Base-by-base conservation (phyloP, 2,329 filamentous ascomycete species). In the Aphanocladium album region DNA sequence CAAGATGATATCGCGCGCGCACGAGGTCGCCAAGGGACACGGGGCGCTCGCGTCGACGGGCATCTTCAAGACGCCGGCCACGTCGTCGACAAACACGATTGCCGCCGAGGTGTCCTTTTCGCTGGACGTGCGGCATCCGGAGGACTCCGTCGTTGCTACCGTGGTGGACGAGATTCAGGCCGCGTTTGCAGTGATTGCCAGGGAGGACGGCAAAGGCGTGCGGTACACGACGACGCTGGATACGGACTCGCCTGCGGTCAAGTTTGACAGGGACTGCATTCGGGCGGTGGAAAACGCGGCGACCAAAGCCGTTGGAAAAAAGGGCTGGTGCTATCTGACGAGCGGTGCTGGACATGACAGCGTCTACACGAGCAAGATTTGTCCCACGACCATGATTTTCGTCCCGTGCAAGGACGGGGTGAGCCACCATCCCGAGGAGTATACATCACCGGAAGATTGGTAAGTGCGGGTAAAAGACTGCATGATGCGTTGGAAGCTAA, bases 11-110 rank as follows among this genome's bases (percentile, higher is more conserved):
- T 66, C 65, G 2, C 64, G 66, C 1, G 67, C 68, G 8, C 69
- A 72, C 62, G 51, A 49, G 3, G 63, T 72, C 7, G 72, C 71
- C 5, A 68, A 68, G 47, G 56, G 60, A 4, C 57, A 63, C 5
- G 64, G 63, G 0, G 73, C 67, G 2, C 53, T 74, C 11, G 65
- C 70, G 17, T 72, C 72, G 1, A 71, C 71, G 1, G 73, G 72
- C 7, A 67, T 72, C 17, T 14, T 74, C n/a, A 64, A 65, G n/a
- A 65, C 65, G n/a, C 67, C 64, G 35, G 86, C 84, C 0, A 86
- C 85, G 7, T 84, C 81, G 47, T 93, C 56, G 87, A 86, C 87
- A 14, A 90, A 91, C 70, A 90, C 88, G 0, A 83, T 90, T 0
- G 85, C 88, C 0, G 85, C 86, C 0, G 72, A 77, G n/a, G 87